These are phyloP conservation scores for Fraxinus excelsior DNA, from an alignment of 257 asterid species.

Conservation along the genomic window DNA sequence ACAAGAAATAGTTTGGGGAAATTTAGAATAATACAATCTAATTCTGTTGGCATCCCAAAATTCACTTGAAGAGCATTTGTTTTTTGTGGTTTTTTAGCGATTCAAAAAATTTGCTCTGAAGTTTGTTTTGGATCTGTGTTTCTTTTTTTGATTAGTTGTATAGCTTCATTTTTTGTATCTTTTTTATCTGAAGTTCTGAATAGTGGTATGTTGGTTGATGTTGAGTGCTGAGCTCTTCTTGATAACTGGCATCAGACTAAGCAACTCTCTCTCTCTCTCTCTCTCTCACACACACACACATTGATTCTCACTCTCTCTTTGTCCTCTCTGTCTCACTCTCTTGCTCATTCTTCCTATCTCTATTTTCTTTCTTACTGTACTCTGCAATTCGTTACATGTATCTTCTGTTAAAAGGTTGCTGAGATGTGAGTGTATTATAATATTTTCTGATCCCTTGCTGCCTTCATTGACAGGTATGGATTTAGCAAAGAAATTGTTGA, in stretches of 20 bases:
- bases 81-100: neutral
- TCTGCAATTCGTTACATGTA: neutral
- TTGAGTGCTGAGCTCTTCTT: neutral
- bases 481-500: conserved; percentile 86
- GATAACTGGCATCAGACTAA: neutral
- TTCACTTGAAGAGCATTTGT: neutral
- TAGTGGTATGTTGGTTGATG: neutral
- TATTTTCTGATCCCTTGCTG: conserved; percentile 33
- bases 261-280: neutral
- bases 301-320: neutral
- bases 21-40: neutral
- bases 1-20: neutral
- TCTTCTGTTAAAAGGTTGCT: conserved; percentile 3
- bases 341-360: neutral
- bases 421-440: neutral
- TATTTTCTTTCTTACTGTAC: neutral
- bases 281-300: neutral
- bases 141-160: conserved; percentile 9
- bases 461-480: conserved; percentile 69
- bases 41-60: neutral
- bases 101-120: conserved; percentile 3
- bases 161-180: neutral
- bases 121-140: conserved; percentile 2
- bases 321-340: neutral
- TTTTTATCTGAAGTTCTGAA: conserved; percentile 19